These are phyloP conservation scores for Dendrobium chrysotoxum DNA, from an alignment of 106 monocot species.

Conservation along the genomic window DNA sequence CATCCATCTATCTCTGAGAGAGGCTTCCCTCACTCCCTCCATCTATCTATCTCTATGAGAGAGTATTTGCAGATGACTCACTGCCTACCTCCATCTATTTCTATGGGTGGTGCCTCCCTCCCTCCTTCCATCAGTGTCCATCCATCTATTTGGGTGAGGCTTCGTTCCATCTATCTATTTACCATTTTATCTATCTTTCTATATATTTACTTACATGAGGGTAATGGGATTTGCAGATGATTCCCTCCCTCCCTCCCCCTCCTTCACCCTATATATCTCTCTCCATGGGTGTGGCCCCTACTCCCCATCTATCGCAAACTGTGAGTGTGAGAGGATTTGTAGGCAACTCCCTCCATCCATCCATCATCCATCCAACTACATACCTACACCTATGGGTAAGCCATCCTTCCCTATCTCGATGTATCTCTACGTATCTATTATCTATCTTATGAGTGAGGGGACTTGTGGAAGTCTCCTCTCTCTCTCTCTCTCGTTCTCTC, in stretches of 20 bases:
- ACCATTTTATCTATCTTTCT: background rate
- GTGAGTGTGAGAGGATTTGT: background rate
- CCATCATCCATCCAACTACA: background rate
- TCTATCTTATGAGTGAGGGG: background rate
- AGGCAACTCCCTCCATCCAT: background rate
- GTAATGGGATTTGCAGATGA: background rate
- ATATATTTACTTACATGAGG: background rate
- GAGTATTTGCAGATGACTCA: background rate
- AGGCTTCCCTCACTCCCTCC: background rate
- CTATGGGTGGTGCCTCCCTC: background rate
- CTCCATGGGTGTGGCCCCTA: background rate
- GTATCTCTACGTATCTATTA: background rate
- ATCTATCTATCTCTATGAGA: background rate
- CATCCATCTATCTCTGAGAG: background rate
- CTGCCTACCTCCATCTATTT: background rate
- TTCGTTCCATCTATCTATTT: background rate
- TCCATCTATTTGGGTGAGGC: background rate
- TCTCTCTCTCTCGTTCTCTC: background rate
- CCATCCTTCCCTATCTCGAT: background rate
- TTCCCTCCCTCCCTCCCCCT: background rate
- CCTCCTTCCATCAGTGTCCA: background rate
- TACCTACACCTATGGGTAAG: background rate
- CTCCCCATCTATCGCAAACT: background rate
- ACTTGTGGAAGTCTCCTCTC: background rate
- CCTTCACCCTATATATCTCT: background rate